Conservation (phyloP, 495 filamentous ascomycete species). For the Talaromyces nanjingensis region DNA sequence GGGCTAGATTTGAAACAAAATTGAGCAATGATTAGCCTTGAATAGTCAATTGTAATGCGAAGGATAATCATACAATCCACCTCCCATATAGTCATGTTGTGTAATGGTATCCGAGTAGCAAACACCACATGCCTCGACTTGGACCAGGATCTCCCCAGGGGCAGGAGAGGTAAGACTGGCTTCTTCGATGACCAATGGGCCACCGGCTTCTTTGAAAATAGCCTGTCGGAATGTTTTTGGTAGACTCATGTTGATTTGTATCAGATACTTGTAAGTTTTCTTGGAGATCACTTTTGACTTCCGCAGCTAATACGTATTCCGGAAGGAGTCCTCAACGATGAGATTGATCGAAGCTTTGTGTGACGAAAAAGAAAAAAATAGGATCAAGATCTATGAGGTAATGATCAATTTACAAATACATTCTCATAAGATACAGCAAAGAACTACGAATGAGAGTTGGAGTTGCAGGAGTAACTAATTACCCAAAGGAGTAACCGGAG, state of each 20-base stretch:
- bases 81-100: slow-evolving; percentile 28
- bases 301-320: no score
- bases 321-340: no score
- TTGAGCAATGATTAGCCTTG: background rate
- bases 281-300: background rate
- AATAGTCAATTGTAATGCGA: background rate
- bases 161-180: slow-evolving; percentile 34
- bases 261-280: background rate
- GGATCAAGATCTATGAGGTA: background rate
- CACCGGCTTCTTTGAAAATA: slow-evolving; percentile 29
- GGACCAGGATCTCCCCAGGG: slow-evolving; percentile 40
- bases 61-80: slow-evolving; percentile 25
- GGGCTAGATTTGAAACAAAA: slow-evolving; percentile 20
- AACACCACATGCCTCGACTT: slow-evolving; percentile 48
- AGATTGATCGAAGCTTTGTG: background rate
- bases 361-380: background rate
- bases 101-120: slow-evolving; percentile 40
- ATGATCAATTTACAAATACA: background rate
- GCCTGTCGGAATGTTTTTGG: slow-evolving; percentile 46
- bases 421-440: background rate
- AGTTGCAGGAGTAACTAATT: background rate
- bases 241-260: slow-evolving; percentile 17
- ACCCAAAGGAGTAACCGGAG: background rate
- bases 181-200: slow-evolving; percentile 34
- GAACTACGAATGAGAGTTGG: background rate